Conservation (phyloP, 202 grass and related monocot genomes). For the Zoysia matrella region DNA sequence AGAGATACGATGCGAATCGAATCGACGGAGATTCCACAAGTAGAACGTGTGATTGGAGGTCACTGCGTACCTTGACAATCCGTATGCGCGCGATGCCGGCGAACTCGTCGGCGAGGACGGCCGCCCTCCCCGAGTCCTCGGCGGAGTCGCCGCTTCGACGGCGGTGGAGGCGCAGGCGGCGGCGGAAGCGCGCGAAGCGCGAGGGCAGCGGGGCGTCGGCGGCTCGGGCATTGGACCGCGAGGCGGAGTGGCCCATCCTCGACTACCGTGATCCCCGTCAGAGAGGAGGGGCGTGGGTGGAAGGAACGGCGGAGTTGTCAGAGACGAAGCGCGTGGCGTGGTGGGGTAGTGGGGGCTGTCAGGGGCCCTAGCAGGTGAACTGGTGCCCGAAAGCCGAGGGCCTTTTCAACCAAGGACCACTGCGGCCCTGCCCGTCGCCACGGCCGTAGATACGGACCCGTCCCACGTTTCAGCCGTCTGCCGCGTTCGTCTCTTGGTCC, state of each 20-base stretch:
- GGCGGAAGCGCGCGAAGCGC: slow-evolving; percentile 70
- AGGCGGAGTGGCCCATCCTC: slow-evolving; percentile 73
- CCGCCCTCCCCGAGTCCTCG: background rate
- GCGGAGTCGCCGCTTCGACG: background rate
- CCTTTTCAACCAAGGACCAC: no score
- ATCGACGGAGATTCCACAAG: background rate
- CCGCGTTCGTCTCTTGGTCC: no score
- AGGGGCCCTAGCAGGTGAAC: no score
- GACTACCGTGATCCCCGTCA: background rate
- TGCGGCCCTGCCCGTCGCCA: no score
- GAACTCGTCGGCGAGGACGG: slow-evolving; percentile 64
- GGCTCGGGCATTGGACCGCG: slow-evolving; percentile 39
- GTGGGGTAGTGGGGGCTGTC: background rate
- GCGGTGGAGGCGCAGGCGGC: slow-evolving; percentile 57
- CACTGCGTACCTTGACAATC: slow-evolving; percentile 53
- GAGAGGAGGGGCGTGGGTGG: background rate
- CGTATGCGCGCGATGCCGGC: slow-evolving; percentile 86
- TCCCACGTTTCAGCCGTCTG: no score
- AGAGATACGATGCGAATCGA: background rate
- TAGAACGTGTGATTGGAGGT: no score
- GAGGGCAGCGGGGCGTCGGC: slow-evolving; percentile 47
- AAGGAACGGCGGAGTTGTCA: background rate
- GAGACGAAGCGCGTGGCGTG: background rate
- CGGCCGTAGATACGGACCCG: no score
- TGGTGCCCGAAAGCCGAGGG: no score